Conservation (phyloP, 345 rosid genomes). For the Bretschneidera sinensis region DNA sequence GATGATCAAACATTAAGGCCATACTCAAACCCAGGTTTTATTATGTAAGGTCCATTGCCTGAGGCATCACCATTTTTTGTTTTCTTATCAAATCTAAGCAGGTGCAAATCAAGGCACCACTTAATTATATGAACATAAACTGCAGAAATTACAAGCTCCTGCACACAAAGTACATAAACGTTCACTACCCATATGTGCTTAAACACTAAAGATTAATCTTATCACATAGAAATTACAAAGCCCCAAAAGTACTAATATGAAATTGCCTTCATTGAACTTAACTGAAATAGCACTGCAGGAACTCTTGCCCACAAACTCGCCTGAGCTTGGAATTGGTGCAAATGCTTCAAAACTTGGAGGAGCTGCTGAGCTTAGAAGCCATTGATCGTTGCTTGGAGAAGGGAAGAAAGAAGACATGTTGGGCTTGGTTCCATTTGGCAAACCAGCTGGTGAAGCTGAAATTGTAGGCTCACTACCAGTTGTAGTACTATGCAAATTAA, state of each 20-base stretch:
- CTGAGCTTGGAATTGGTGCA: constrained; percentile 44
- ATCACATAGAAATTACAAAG: constrained; percentile 13
- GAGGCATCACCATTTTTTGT: no score
- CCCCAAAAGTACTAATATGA: constrained; percentile 23
- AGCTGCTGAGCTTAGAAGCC: constrained; percentile 25
- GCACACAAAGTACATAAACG: not conserved
- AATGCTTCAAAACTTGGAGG: constrained; percentile 39
- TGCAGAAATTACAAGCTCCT: not conserved
- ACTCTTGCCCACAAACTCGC: constrained; percentile 46
- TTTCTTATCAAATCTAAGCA: no score
- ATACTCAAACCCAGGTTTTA: no score
- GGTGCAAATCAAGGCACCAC: no score
- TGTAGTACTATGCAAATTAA: constrained; percentile 10
- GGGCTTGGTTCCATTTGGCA: constrained; percentile 45
- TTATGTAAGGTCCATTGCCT: no score
- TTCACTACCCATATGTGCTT: not conserved
- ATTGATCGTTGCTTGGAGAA: constrained; percentile 30
- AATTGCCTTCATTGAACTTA: constrained; percentile 16
- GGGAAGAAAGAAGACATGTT: constrained; percentile 71
- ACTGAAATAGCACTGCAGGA: constrained; percentile 26
- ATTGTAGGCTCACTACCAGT: constrained; percentile 30
- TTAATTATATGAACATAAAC: not conserved
- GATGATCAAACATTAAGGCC: no score
- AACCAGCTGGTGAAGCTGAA: constrained; percentile 54
- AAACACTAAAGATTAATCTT: not conserved